Base-by-base conservation (phyloP, 2,329 filamentous ascomycete genomes). In the Penicillium sp. region DNA sequence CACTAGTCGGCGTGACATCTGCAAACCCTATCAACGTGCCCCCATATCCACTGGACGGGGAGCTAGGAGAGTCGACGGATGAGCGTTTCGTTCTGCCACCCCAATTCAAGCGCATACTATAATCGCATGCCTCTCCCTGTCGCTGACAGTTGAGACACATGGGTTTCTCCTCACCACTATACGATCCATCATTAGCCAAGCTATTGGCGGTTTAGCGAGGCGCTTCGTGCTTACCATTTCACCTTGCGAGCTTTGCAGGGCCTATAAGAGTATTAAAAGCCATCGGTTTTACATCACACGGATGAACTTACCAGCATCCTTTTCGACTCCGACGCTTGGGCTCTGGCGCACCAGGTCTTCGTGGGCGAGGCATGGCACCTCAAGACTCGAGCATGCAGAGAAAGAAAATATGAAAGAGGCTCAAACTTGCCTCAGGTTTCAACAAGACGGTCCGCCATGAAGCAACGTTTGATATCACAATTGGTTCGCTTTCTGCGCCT, bases 51-150 rank as follows among this genome's bases (percentile, higher is more conserved):
- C 58, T 63, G 12, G 64, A 62, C 41, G 60, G 60, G 20, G 67
- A 64, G 29, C 49, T 55, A 4, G 65, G 59, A 6, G 66, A 68
- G 42, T 66, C 73, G 62, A 57, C 69, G 55, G 57, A 76, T 71
- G 44, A 71, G 68, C 80, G 82, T 64, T 81, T 85, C 43, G 79
- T 78, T 49, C 87, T 80, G 4, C 87, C 87, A 52, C 86, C 84
- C 88, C 88, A 92, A 61, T 91, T 91, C 56, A 92, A 73, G 28
- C 86, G 80, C 59, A 92, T 87, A 61, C 82, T 88, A 67, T 91
- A 92, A 69, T 93, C 88, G 72, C 88, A 93, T 41, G 74, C 73
- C 64, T 89, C 86, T 53, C 83, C 83, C 55, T 84, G 82, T 53
- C 82, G 82, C 60, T 83, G 77, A 68, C 88, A 92, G 63, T 89